A percentile compares a stretch with the other conserved stretches of the same genome.
phyloP scores from a whole-genome alignment of 768 basidiomycete species.

The Pleurotus tuber-regium region DNA sequence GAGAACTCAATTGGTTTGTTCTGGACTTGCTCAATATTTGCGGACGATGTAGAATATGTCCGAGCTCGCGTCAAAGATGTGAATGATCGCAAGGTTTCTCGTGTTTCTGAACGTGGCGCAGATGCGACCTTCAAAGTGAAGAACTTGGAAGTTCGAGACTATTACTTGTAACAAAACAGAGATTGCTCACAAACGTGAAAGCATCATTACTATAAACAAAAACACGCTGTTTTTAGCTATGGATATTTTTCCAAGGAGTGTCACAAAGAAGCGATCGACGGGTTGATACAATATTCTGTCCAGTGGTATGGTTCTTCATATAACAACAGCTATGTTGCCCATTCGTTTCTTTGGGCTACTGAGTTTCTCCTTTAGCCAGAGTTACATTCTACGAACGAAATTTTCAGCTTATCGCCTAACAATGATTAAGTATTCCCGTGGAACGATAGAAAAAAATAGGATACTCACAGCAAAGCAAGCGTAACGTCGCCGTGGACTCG shows the following conservation, averaged over 20 bases:
- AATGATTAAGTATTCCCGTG: no score
- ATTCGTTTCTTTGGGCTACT: no score
- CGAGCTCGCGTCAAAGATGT: constrained; percentile 18
- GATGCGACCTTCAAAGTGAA: constrained; percentile 14
- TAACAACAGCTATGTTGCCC: no score
- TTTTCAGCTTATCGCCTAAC: no score
- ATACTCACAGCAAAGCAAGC: constrained; percentile 15
- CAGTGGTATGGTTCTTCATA: no score
- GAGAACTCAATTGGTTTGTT: neutral
- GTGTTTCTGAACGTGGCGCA: constrained; percentile 9
- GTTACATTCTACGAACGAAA: no score
- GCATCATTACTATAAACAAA: neutral
- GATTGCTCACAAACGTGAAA: neutral
- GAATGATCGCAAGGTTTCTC: constrained; percentile 11
- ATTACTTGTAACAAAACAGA: constrained; percentile 1
- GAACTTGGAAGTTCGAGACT: constrained; percentile 16
- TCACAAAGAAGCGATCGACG: no score
- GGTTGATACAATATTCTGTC: no score
- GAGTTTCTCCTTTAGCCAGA: no score
- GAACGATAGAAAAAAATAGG: no score
- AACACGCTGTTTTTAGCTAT: neutral
- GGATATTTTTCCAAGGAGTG: neutral
- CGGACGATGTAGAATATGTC: constrained; percentile 14
- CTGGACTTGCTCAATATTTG: neutral
- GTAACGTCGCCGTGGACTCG: constrained; percentile 16